Conservation (phyloP, 208 protist species). For the Acanthamoeba healyi region DNA sequence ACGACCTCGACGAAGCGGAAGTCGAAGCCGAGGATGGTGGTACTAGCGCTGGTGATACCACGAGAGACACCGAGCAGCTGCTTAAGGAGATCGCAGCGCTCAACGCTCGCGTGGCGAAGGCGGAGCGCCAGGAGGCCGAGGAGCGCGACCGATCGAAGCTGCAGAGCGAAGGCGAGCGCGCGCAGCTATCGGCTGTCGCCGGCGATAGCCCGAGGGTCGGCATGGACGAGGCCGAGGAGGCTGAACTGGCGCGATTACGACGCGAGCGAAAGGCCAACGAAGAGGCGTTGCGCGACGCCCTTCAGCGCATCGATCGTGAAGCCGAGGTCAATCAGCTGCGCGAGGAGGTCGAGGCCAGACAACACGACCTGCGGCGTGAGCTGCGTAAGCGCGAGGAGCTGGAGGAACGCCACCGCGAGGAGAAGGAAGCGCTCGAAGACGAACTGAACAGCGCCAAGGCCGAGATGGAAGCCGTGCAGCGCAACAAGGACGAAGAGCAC, state of each 20-base stretch:
- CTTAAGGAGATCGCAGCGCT: not conserved
- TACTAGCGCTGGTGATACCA: too few species aligned
- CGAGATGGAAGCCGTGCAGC: not conserved
- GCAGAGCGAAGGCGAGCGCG: not conserved
- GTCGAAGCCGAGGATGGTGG: not conserved
- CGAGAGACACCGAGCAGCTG: not conserved
- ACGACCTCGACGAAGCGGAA: not conserved
- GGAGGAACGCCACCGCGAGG: not conserved
- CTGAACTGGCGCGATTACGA: not conserved
- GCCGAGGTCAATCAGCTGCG: not conserved
- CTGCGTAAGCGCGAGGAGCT: not conserved
- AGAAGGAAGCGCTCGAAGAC: not conserved
- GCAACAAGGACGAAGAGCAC: not conserved
- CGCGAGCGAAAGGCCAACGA: conserved; percentile 8
- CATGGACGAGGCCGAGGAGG: not conserved
- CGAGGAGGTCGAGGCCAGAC: not conserved
- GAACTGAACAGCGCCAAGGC: not conserved
- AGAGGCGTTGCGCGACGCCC: not conserved
- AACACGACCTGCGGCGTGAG: not conserved
- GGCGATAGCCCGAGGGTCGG: not conserved
- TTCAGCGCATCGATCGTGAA: not conserved
- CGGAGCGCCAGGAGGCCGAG: not conserved
- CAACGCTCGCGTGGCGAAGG: not conserved
- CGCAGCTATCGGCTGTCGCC: not conserved
- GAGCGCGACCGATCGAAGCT: not conserved